Evolutionary conservation across 352 stramenopile genomes (phyloP).

Genomic region (Phytopythium aichiense): DNA sequence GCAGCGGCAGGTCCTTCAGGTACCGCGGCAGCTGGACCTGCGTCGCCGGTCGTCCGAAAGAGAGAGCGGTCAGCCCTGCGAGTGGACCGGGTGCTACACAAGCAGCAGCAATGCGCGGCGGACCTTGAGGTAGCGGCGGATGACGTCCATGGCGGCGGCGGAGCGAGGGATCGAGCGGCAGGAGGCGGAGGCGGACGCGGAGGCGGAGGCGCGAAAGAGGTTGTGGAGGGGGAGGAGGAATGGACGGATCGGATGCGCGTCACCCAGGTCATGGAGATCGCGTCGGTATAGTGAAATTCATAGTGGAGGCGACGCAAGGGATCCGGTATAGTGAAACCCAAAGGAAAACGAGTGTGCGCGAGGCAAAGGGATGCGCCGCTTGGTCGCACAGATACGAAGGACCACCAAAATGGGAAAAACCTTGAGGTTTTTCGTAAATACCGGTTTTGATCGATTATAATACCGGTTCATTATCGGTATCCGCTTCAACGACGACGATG

Average conservation of each 20-base stretch:
- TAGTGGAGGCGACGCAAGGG: too few relatives aligned
- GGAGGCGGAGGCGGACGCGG: not conserved
- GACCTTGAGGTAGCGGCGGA: slow-evolving; percentile 80
- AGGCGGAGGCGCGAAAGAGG: not conserved
- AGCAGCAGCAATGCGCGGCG: not conserved
- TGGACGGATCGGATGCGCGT: not conserved
- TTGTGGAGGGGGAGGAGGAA: not conserved
- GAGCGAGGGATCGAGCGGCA: not conserved
- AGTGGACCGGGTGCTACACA: not conserved
- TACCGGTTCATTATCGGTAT: not conserved
- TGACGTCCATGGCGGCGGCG: slow-evolving; percentile 53
- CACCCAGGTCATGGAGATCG: not conserved
- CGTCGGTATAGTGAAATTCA: too few relatives aligned
- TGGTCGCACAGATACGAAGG: slow-evolving; percentile 4
- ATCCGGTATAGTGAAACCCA: too few relatives aligned
- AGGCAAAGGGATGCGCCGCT: not conserved
- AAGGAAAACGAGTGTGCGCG: too few relatives aligned
- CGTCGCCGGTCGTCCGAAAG: not conserved
- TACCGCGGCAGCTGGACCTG: slow-evolving; percentile 74
- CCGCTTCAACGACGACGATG: not conserved
- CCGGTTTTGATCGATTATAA: not conserved
- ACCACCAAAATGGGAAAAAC: slow-evolving; percentile 9
- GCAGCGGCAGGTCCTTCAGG: slow-evolving; percentile 77
- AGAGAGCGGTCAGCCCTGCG: not conserved
- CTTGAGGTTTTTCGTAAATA: slow-evolving; percentile 4